Conservation (phyloP, 106 monocot species). For the Ottelia alismoides region DNA sequence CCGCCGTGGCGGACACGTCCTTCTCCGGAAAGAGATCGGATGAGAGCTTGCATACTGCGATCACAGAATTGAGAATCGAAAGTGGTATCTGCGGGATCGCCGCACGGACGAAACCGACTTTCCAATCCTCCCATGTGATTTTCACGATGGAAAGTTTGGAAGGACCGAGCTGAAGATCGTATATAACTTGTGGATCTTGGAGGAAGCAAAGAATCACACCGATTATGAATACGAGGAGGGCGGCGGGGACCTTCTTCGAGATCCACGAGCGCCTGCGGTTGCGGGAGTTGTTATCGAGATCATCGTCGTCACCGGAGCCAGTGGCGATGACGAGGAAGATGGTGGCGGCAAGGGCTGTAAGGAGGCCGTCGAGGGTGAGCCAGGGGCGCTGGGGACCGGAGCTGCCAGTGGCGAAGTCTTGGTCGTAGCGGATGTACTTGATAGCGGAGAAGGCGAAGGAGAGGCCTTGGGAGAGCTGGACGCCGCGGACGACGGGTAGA, state of each 20-base stretch:
- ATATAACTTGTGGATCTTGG: conserved; percentile 32
- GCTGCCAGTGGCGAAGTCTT: conserved; percentile 44
- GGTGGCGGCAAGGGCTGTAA: conserved; percentile 62
- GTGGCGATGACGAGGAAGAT: conserved; percentile 51
- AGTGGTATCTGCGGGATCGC: conserved; percentile 72
- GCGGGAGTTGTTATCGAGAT: not conserved
- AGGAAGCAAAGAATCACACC: conserved; percentile 50
- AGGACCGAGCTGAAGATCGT: conserved; percentile 37
- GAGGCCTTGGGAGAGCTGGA: conserved; percentile 49
- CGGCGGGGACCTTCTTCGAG: conserved; percentile 37
- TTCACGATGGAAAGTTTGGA: conserved; percentile 21
- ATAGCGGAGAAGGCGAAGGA: conserved; percentile 57
- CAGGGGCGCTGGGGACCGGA: conserved; percentile 36
- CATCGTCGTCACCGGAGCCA: conserved; percentile 40
- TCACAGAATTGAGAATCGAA: conserved; percentile 69
- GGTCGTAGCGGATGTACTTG: conserved; percentile 49
- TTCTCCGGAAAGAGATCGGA: conserved; percentile 73
- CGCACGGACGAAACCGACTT: conserved; percentile 45
- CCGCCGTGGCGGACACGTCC: conserved; percentile 41
- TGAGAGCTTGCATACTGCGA: conserved; percentile 77
- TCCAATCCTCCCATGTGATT: conserved; percentile 53
- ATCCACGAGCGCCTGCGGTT: not conserved
- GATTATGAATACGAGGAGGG: conserved; percentile 52
- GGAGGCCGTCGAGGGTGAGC: conserved; percentile 75
- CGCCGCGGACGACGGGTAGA: conserved; percentile 2